Evolutionary conservation across 1,139 yeast genomes (phyloP).

Genomic region (Pichia sp.): DNA sequence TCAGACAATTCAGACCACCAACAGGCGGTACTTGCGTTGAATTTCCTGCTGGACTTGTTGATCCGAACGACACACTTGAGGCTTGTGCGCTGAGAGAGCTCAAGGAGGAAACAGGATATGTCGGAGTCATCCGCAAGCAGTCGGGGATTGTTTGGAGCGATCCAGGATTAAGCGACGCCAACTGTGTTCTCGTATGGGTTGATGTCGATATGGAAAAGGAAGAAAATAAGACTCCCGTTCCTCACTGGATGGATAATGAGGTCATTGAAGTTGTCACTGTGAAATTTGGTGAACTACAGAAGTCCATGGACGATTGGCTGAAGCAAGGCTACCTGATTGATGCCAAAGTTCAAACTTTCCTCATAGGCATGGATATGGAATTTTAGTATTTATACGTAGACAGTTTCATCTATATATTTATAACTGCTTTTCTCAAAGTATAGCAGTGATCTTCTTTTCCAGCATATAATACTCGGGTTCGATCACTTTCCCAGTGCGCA

Average conservation of each 20-base stretch:
- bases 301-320: constrained; percentile 47
- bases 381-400: background rate
- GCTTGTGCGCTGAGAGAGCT: constrained; percentile 83
- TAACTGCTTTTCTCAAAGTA: too few relatives aligned
- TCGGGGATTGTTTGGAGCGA: constrained; percentile 66
- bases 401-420: background rate
- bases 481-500: constrained; percentile 39
- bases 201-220: constrained; percentile 66
- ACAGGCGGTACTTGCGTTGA: constrained; percentile 83
- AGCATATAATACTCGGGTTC: constrained; percentile 43
- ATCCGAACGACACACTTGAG: constrained; percentile 74
- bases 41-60: constrained; percentile 92
- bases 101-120: constrained; percentile 87
- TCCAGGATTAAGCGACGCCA: constrained; percentile 93
- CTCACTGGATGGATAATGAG: constrained; percentile 82
- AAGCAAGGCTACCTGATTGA: constrained; percentile 72
- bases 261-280: constrained; percentile 78
- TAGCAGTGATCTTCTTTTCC: constrained; percentile 9
- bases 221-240: constrained; percentile 63
- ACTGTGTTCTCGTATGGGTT: constrained; percentile 73
- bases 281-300: constrained; percentile 57
- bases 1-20: constrained; percentile 92
- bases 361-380: constrained; percentile 50
- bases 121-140: constrained; percentile 53
- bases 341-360: constrained; percentile 82